Evolutionary conservation across 2,329 filamentous ascomycete species (phyloP).

Genomic region (Fusarium sororula): DNA sequence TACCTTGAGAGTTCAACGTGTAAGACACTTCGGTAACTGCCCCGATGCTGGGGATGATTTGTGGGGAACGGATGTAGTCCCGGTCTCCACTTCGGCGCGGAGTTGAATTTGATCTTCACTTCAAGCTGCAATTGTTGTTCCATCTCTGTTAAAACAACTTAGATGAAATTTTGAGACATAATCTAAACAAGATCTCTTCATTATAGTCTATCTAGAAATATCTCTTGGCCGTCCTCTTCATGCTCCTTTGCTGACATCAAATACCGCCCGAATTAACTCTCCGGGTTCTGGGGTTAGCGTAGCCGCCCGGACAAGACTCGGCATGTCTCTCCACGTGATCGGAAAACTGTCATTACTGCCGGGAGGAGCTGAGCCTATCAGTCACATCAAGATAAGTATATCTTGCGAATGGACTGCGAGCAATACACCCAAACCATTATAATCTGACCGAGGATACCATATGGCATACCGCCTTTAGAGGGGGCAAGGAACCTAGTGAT

Average conservation of each 20-base stretch:
- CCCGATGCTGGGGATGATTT: constrained; percentile 15
- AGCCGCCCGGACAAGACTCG: neutral
- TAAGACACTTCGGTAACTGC: constrained; percentile 15
- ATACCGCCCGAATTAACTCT: neutral
- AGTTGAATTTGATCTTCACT: neutral
- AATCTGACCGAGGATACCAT: too few relatives aligned
- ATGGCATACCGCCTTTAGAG: too few relatives aligned
- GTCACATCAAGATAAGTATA: neutral
- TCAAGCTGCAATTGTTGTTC: rapidly evolving
- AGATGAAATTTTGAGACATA: rapidly evolving
- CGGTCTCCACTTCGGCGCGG: constrained; percentile 8
- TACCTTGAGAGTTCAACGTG: neutral
- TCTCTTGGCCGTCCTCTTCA: rapidly evolving
- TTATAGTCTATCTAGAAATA: too few relatives aligned
- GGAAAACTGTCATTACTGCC: constrained; percentile 4
- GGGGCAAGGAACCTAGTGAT: too few relatives aligned
- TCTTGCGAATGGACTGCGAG: neutral
- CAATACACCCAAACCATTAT: too few relatives aligned
- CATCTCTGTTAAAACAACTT: rapidly evolving
- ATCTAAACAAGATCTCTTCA: too few relatives aligned
- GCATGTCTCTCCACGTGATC: constrained; percentile 15
- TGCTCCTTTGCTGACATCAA: too few relatives aligned
- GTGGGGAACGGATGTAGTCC: constrained; percentile 21
- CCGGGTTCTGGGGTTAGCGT: neutral
- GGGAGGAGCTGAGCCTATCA: neutral